Evolutionary conservation across 2,329 filamentous ascomycete species (phyloP).

Genomic region (Penicillium sp.): DNA sequence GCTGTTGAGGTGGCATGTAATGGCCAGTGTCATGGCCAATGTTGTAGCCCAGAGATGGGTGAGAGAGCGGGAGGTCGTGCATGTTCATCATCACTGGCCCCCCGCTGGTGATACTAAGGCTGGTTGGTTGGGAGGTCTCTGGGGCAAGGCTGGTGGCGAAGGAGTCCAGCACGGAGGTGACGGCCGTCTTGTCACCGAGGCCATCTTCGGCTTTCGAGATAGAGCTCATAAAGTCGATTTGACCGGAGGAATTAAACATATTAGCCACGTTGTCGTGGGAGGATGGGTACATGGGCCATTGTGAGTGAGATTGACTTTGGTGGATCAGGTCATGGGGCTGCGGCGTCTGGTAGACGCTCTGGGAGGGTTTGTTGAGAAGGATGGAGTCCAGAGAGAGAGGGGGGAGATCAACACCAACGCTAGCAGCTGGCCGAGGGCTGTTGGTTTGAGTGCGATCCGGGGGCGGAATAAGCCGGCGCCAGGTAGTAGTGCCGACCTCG

Average conservation of each 20-base stretch:
- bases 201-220: constrained; percentile 38
- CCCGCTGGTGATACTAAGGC: constrained; percentile 28
- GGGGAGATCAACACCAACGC: constrained; percentile 35
- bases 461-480: constrained; percentile 44
- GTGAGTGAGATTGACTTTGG: constrained; percentile 30
- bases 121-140: constrained; percentile 32
- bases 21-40: constrained; percentile 34
- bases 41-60: constrained; percentile 32
- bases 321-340: constrained; percentile 36
- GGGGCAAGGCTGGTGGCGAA: constrained; percentile 33
- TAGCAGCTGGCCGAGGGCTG: constrained; percentile 35
- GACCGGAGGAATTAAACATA: constrained; percentile 33
- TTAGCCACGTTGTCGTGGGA: constrained; percentile 36
- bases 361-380: constrained; percentile 32
- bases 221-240: constrained; percentile 36
- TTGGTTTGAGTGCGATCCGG: constrained; percentile 38
- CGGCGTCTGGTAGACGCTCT: constrained; percentile 32
- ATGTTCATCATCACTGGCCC: constrained; percentile 36
- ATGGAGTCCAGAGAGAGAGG: constrained; percentile 39
- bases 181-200: constrained; percentile 34
- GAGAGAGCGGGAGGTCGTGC: constrained; percentile 36
- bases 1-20: constrained; percentile 34
- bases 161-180: constrained; percentile 37
- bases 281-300: constrained; percentile 38
- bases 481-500: constrained; percentile 46